A percentile compares a stretch with the other conserved stretches of the same genome.
phyloP scores from a whole-genome alignment of 305 asterid species.

The Solanum aculeatissimum region DNA sequence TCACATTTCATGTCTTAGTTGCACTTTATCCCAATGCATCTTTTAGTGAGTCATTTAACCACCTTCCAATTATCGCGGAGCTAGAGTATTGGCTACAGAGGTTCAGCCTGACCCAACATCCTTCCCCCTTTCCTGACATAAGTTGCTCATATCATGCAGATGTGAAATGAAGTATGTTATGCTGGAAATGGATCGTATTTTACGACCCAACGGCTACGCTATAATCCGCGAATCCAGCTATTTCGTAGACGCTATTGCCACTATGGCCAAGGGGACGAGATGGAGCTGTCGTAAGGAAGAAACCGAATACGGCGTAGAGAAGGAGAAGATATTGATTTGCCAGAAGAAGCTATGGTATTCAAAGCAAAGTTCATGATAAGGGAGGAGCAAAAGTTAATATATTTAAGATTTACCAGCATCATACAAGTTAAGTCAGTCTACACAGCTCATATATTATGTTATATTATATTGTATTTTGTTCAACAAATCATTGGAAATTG shows the following conservation, averaged over 20 bases:
- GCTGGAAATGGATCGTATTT: constrained; percentile 89
- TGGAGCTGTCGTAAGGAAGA: constrained; percentile 87
- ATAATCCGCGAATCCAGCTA: constrained; percentile 76
- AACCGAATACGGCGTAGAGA: constrained; percentile 47
- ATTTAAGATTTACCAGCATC: neutral
- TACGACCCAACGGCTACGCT: constrained; percentile 74
- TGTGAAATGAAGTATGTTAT: constrained; percentile 85
- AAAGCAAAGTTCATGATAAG: constrained; percentile 15
- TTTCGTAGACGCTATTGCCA: constrained; percentile 55
- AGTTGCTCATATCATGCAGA: constrained; percentile 22
- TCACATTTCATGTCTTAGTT: neutral
- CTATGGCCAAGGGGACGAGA: constrained; percentile 65
- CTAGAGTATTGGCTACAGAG: neutral
- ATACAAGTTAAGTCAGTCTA: neutral
- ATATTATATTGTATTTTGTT: neutral
- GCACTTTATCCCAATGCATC: neutral
- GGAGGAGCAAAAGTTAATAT: neutral
- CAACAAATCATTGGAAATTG: neutral
- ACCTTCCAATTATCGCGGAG: neutral
- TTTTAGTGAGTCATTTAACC: neutral
- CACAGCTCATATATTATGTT: neutral
- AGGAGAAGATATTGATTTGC: constrained; percentile 77
- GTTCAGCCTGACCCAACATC: neutral
- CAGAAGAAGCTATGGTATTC: constrained; percentile 97
- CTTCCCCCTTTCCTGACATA: neutral